Conservation (phyloP, 2,329 filamentous ascomycete genomes). For the Cyanodermella asteris region DNA sequence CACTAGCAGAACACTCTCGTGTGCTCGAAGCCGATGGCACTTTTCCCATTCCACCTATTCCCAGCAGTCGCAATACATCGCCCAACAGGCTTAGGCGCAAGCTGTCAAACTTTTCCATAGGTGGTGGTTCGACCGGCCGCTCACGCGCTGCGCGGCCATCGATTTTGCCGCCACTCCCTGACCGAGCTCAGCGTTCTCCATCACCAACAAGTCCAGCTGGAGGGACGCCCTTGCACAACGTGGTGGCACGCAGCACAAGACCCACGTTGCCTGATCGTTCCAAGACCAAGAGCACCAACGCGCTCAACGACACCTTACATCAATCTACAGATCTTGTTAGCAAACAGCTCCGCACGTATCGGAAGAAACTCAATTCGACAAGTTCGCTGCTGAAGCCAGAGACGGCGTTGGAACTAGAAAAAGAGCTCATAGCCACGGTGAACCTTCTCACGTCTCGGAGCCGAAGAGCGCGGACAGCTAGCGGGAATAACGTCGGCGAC, state of each 20-base stretch:
- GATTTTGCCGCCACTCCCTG: background rate
- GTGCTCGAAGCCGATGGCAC: conserved; percentile 9
- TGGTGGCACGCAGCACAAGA: conserved; percentile 17
- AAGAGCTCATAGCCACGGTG: conserved; percentile 29
- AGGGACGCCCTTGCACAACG: conserved; percentile 5
- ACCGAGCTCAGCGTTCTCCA: conserved; percentile 10
- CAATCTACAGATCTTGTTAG: conserved; percentile 35
- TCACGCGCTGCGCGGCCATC: background rate
- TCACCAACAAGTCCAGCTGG: conserved; percentile 16
- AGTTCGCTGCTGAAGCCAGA: conserved; percentile 18
- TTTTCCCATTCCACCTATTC: conserved; percentile 12
- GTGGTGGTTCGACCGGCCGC: background rate
- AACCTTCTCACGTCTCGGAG: conserved; percentile 20
- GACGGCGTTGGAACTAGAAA: conserved; percentile 31
- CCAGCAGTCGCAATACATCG: conserved; percentile 10
- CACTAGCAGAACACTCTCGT: conserved; percentile 42
- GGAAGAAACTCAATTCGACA: conserved; percentile 32
- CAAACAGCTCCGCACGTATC: conserved; percentile 33
- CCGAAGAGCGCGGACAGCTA: background rate
- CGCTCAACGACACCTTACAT: conserved; percentile 20
- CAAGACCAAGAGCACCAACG: conserved; percentile 21
- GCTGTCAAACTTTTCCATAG: too few relatives aligned
- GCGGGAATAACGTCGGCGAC: background rate
- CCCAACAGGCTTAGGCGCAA: too few relatives aligned
- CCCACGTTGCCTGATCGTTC: conserved; percentile 29